Evolutionary conservation across 2,329 filamentous ascomycete species (phyloP), one percentile per base, ranked within the genome.

Genomic region (Arthrobotrys megalospora): DNA sequence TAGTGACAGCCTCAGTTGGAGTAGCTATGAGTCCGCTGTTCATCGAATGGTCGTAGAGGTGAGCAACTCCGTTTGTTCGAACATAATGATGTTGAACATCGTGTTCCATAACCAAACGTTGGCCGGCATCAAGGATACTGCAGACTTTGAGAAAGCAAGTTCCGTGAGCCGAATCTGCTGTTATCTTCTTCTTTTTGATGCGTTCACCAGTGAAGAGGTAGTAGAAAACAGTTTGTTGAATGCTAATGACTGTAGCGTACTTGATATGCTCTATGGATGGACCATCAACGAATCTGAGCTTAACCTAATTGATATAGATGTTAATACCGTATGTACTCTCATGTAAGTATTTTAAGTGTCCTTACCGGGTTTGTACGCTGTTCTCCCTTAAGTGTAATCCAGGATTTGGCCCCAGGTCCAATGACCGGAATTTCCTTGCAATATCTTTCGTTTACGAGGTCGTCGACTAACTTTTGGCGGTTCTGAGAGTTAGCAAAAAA

Each of bases 201-300:
- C 43, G 52, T n/a, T 78, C 67, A 10, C 43, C 63, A 3, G 47
- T 50, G 8, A 55, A 41, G 1, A 78, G 21, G 34, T 78, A 78
- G 47, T 55, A 78, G 8, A 72, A 78, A 3, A 78, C 62, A 0
- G 75, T 72, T 50, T 78, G 75, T 36, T 78, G 75, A 4, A 78
- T 28, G 7, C 60, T 68, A 8, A 64, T 32, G 11, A 64, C 38
- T 14, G 36, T 43, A 14, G 47, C 3, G 7, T 68, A 36, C 24
- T 72, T 72, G 47, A 72, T 78, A 41, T 78, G 75, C 19, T 78
- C 75, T 19, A 67, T 72, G 6, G 67, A 16, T n/a, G 62, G 28
- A 8, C 11, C 14, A 7, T 67, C 45, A 11, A 63, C 62, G 12
- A 71, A 53, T 12, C 62, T 50, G 3, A 48, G 32, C 32, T 45